Evolutionary conservation across 148 eudicot species (phyloP).

Genomic region (Fallopia convolvulus): DNA sequence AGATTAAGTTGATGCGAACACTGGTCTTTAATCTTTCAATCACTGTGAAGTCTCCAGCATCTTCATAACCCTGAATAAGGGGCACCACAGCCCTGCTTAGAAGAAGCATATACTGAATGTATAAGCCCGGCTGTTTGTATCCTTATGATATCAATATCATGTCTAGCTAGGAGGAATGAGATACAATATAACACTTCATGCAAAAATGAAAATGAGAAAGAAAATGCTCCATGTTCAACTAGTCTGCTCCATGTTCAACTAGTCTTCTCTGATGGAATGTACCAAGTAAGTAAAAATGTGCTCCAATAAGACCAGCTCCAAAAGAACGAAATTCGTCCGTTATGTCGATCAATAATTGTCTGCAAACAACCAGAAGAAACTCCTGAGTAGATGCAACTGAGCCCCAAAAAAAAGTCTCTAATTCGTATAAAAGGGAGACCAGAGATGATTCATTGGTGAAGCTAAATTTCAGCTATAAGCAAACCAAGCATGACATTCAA

Average conservation of each 20-base stretch:
- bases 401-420: too few relatives aligned
- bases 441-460: background rate
- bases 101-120: slow-evolving; percentile 30
- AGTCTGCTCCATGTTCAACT: background rate
- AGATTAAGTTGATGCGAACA: slow-evolving; percentile 70
- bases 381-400: background rate
- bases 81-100: slow-evolving; percentile 91
- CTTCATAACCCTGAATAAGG: slow-evolving; percentile 96
- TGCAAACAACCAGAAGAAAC: slow-evolving; percentile 29
- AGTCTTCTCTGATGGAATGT: slow-evolving; percentile 15
- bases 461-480: background rate
- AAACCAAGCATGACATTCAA: background rate
- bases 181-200: background rate
- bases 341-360: slow-evolving; percentile 59
- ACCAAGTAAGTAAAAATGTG: slow-evolving; percentile 94
- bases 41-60: slow-evolving; percentile 91
- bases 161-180: background rate
- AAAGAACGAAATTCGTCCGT: slow-evolving; percentile 68
- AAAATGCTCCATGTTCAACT: too few relatives aligned
- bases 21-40: slow-evolving; percentile 82
- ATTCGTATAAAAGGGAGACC: too few relatives aligned
- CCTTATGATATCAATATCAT: background rate
- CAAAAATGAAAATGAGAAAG: too few relatives aligned
- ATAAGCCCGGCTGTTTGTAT: slow-evolving; percentile 31
- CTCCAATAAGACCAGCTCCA: slow-evolving; percentile 99